Base-by-base conservation (phyloP, 163 green algal species). In the Chlamydomonas reinhardtii region DNA sequence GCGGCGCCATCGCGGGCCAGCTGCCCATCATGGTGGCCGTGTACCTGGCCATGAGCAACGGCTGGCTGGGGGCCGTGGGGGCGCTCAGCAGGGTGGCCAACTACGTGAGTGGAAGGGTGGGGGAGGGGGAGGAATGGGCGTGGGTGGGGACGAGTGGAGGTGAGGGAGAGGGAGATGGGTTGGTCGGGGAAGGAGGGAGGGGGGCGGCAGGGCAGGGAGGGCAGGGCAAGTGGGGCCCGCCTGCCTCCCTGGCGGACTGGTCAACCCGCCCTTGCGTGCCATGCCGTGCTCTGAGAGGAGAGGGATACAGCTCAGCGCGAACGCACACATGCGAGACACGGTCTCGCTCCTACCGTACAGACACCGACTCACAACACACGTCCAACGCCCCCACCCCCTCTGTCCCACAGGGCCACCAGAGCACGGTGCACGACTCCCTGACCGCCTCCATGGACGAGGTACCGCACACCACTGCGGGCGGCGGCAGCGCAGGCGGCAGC, bases 21-120 rank as follows among this genome's bases (percentile, higher is more conserved):
- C 86, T 97, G 62, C 95, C 94, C 0, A 73, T 95, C 71, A 94
- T 97, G 91, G 90, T 92, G 52, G 68, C 83, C 0, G 86, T 92
- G 0, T 96, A 93, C 80, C 91, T 95, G 35, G 19, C 76, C 56
- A 96, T 97, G 88, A 90, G 95, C 73, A 31, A 84, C 16, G 85
- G 77, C 34, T 96, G 94, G 94, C 43, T 83, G 24, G n/a, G 61
- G 0, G 75, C 90, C 0, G 92, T 96, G 9, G 35, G 32, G 48
- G 78, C 54, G 16, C 59, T 89, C 66, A 59, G 34, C 9, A 14
- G 6, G 71, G 37, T 59, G 37, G 48, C 48, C 48, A 56, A 56
- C 48, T 56, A 56, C 48, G 48, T 56, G 48, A 56, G 48, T 56
- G 48, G 14, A 1, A 19, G 11, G 5, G 37, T 4, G 35, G 27